phyloP scores from a whole-genome alignment of 225 moss, liverwort and hornwort species.

The Neckera pumila region DNA sequence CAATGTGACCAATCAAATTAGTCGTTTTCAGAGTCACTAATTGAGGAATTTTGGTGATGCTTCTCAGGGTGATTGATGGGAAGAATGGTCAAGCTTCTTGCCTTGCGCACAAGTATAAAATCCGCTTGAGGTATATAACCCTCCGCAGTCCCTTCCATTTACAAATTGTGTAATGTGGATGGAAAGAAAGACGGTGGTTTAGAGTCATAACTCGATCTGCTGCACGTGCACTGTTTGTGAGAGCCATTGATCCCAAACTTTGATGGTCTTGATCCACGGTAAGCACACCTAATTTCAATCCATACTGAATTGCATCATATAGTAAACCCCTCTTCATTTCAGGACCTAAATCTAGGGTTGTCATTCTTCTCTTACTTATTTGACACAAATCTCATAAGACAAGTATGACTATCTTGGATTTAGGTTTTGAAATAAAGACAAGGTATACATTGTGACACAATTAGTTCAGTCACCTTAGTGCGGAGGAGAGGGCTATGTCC shows the following conservation, averaged over 20 bases:
- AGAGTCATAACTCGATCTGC: background rate
- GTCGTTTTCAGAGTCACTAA: background rate
- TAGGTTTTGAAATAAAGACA: background rate
- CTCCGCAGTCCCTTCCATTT: background rate
- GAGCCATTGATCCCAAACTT: background rate
- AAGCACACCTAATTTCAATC: background rate
- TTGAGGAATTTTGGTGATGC: background rate
- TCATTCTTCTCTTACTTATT: background rate
- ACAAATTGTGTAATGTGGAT: too few relatives aligned
- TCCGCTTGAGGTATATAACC: constrained; percentile 20
- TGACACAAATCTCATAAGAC: too few relatives aligned
- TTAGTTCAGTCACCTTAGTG: background rate
- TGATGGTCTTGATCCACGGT: background rate
- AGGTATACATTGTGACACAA: background rate
- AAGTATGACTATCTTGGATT: background rate
- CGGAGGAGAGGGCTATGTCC: background rate
- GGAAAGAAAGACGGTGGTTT: background rate
- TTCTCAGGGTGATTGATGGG: constrained; percentile 18
- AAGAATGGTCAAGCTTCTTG: background rate
- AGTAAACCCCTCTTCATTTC: background rate
- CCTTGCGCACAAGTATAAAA: constrained; percentile 23
- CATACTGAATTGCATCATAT: background rate
- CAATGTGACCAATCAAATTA: background rate
- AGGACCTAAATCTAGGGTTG: background rate
- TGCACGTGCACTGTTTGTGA: background rate